Conservation (phyloP, 805 yeast species). For the Cyberlindnera mrakii region DNA sequence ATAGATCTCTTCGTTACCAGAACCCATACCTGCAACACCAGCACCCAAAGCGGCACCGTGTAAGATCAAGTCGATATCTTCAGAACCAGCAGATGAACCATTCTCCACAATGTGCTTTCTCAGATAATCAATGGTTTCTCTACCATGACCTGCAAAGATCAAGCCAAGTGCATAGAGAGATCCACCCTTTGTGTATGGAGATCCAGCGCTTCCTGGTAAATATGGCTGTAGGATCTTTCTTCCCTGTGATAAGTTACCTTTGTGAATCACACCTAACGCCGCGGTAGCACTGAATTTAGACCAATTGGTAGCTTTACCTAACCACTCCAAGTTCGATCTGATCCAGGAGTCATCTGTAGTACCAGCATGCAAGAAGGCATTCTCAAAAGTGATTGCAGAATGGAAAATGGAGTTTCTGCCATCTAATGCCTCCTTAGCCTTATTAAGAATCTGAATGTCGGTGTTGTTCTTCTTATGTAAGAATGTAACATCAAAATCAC, state of each 20-base stretch:
- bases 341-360: conserved; percentile 93
- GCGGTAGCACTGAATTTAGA: conserved; percentile 97
- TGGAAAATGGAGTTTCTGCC: conserved; percentile 93
- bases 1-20: conserved; percentile 65
- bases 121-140: conserved; percentile 75
- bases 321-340: conserved; percentile 88
- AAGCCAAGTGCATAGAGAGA: conserved; percentile 89
- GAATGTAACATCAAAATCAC: conserved; percentile 88
- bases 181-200: conserved; percentile 93
- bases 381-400: conserved; percentile 90
- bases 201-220: conserved; percentile 73
- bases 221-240: conserved; percentile 82
- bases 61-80: conserved; percentile 72
- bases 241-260: conserved; percentile 91
- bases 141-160: conserved; percentile 93
- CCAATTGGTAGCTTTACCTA: conserved; percentile 98
- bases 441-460: conserved; percentile 74
- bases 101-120: conserved; percentile 63
- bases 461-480: conserved; percentile 81
- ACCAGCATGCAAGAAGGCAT: conserved; percentile 93
- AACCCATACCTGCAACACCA: conserved; percentile 96
- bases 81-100: conserved; percentile 55
- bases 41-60: conserved; percentile 96
- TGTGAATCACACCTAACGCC: conserved; percentile 94
- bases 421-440: conserved; percentile 75